Conservation (phyloP, 345 rosid genomes). For the Acer negundo region DNA sequence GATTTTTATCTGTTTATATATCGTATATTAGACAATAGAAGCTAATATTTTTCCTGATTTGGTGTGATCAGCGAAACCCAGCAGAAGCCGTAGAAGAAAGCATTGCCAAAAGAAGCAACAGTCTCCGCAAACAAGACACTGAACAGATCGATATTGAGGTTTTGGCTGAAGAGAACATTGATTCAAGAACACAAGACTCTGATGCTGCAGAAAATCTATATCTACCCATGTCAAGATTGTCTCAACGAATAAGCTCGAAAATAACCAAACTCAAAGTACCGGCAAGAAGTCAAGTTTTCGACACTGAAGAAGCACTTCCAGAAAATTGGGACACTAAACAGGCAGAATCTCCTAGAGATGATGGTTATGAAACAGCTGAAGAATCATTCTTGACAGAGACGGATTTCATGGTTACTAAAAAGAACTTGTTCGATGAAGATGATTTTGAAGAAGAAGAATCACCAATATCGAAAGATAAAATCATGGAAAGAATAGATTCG, state of each 20-base stretch:
- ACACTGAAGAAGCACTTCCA: slow-evolving; percentile 19
- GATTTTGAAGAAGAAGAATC: slow-evolving; percentile 52
- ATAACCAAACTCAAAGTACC: slow-evolving; percentile 47
- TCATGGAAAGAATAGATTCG: slow-evolving; percentile 72
- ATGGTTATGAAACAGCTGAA: slow-evolving; percentile 79
- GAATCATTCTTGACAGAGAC: slow-evolving; percentile 66
- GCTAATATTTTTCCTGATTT: slow-evolving; percentile 13
- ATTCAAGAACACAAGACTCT: slow-evolving; percentile 20
- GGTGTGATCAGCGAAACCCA: slow-evolving; percentile 56
- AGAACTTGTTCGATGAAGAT: slow-evolving; percentile 61
- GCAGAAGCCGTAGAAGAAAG: slow-evolving; percentile 58
- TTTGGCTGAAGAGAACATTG: slow-evolving; percentile 20
- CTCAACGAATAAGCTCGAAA: slow-evolving; percentile 33
- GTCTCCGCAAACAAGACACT: slow-evolving; percentile 24
- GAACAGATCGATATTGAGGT: slow-evolving; percentile 27
- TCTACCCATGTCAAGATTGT: slow-evolving; percentile 28
- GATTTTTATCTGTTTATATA: too few species aligned
- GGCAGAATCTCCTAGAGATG: slow-evolving; percentile 38
- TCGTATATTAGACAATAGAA: background rate
- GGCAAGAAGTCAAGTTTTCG: slow-evolving; percentile 17
- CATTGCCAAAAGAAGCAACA: slow-evolving; percentile 22
- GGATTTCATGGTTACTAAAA: slow-evolving; percentile 63
- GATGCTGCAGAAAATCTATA: slow-evolving; percentile 21
- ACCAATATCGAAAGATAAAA: slow-evolving; percentile 66
- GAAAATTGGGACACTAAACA: slow-evolving; percentile 15